Conservation (phyloP, 2,329 filamentous ascomycete genomes). For the Truncatella angustata region DNA sequence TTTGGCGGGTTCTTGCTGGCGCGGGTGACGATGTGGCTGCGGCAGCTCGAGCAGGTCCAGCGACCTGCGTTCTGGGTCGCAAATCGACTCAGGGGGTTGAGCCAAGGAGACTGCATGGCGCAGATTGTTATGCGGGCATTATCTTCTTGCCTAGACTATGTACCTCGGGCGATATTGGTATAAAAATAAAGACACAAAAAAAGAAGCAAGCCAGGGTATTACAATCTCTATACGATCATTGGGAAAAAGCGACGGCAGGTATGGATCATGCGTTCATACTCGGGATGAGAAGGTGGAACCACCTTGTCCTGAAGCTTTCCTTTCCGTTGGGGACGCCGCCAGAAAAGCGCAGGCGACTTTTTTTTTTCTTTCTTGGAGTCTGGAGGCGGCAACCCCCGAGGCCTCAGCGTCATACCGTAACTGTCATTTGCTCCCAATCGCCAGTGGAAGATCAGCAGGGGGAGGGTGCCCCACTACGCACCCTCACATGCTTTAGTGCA, state of each 20-base stretch:
- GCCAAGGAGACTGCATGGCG: constrained; percentile 40
- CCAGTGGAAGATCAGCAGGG: neutral
- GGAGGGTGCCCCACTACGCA: neutral
- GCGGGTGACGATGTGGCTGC: constrained; percentile 34
- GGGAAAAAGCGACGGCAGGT: neutral
- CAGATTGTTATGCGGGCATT: neutral
- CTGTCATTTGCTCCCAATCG: neutral
- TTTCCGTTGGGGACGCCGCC: constrained; percentile 12
- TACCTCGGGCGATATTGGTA: too few species aligned
- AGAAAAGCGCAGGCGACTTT: constrained; percentile 2
- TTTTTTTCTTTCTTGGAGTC: neutral
- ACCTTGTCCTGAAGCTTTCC: constrained; percentile 1
- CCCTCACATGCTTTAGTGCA: neutral
- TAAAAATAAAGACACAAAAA: too few species aligned
- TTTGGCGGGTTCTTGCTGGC: constrained; percentile 27
- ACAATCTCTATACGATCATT: neutral
- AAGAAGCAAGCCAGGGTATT: neutral
- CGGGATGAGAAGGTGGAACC: constrained; percentile 7
- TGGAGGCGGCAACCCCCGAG: neutral
- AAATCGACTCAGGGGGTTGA: constrained; percentile 34
- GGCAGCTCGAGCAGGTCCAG: constrained; percentile 48
- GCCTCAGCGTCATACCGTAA: constrained; percentile 9
- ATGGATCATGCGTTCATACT: neutral
- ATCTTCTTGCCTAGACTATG: too few species aligned
- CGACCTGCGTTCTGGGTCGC: constrained; percentile 35